Percentiles rank a stretch among this genome's conserved stretches.
phyloP scores from a whole-genome alignment of 1,139 yeast genomes.

The Pichia sp. region DNA sequence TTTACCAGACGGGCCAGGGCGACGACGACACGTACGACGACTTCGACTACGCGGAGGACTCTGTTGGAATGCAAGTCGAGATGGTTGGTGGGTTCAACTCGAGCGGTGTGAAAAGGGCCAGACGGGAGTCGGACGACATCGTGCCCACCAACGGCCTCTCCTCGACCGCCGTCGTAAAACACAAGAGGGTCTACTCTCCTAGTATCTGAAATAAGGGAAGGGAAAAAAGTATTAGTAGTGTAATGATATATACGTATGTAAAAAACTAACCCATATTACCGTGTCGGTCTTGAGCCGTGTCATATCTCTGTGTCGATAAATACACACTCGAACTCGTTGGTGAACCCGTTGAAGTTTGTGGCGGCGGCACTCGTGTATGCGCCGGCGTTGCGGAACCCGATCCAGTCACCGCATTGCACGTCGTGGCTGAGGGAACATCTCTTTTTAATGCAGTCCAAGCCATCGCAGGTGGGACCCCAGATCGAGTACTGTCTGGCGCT shows the following conservation, averaged over 20 bases:
- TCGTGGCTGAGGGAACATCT: slow-evolving; percentile 51
- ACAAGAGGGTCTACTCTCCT: slow-evolving; percentile 8
- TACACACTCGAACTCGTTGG: slow-evolving; percentile 29
- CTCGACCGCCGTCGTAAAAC: neutral
- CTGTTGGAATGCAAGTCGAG: slow-evolving; percentile 20
- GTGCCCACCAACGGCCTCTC: neutral
- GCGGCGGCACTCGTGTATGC: slow-evolving; percentile 95
- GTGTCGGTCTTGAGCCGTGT: neutral
- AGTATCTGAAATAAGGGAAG: neutral
- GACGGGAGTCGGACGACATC: slow-evolving; percentile 15
- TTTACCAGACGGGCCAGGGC: slow-evolving; percentile 21
- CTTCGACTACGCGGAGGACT: neutral
- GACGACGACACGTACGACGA: slow-evolving; percentile 21
- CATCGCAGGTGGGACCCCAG: slow-evolving; percentile 99
- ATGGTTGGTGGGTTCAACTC: slow-evolving; percentile 18
- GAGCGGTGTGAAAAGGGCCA: slow-evolving; percentile 17
- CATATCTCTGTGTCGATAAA: slow-evolving; percentile 25
- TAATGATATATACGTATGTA: neutral
- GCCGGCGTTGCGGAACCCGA: slow-evolving; percentile 78
- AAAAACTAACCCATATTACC: no score
- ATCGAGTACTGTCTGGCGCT: slow-evolving; percentile 49
- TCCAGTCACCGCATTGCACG: slow-evolving; percentile 86
- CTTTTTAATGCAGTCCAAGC: slow-evolving; percentile 76
- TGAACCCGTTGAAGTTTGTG: slow-evolving; percentile 84
- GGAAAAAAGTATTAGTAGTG: neutral